Evolutionary conservation across 768 basidiomycete genomes (phyloP), one percentile per base, ranked within the genome.

Genomic region (Serpula lacrymans): DNA sequence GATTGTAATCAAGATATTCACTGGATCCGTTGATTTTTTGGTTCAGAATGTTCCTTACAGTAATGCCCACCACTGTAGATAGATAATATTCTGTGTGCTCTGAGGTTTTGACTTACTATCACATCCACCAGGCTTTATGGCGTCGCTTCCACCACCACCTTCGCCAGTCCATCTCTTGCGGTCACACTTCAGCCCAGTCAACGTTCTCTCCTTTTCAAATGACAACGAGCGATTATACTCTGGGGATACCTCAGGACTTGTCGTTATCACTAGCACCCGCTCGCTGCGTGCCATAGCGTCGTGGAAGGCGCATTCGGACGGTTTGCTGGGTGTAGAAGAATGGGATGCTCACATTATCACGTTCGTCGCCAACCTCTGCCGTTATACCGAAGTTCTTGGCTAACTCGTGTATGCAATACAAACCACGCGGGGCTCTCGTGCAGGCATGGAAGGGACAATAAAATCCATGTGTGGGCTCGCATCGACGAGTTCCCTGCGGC

Each of bases 381-480:
- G 14, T 24, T 37, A n/a, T n/a, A n/a, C n/a, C n/a, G n/a, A n/a
- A n/a, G n/a, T n/a, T 26, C 18, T 8, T 31, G 8, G 20, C 6
- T n/a, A 18, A 43, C 6, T 13, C 16, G n/a, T n/a, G n/a, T n/a
- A n/a, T n/a, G n/a, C n/a, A n/a, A n/a, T n/a, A n/a, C n/a, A n/a
- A n/a, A n/a, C n/a, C n/a, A n/a, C n/a, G n/a, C n/a, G n/a, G n/a
- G 16, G n/a, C 12, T 28, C 5, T 18, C 14, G 21, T 7, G 7
- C 28, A 90, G 91, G 11, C 89, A 93, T 49, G 87, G 80, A 12
- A 69, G 92, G 34, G 92, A 95, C 64, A 88, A 94, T 62, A 87
- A 88, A 58, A 58, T 93, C 23, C 83, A 88, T 55, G 69, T 88
- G 5, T 92, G 87, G 85, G 62, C 58, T 21, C 67, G 77, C 20